These are phyloP conservation scores for Sonneratia alba DNA, from an alignment of 345 rosid genomes.

Conservation along the genomic window DNA sequence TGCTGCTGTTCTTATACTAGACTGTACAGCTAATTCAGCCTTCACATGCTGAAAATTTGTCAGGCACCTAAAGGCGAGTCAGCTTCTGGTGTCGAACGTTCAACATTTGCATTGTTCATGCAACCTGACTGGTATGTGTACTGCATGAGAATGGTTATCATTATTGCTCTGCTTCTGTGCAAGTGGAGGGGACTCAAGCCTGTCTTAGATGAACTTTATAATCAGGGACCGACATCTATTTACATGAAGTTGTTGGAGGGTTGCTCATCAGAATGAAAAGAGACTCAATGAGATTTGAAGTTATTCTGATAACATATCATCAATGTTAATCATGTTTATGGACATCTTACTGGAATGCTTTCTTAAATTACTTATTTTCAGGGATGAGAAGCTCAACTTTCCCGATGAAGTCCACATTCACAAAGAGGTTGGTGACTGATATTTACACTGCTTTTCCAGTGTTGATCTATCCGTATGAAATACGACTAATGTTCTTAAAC, in stretches of 20 bases:
- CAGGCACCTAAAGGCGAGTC: conserved; percentile 80
- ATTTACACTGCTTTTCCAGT: not conserved
- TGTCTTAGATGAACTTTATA: too few species aligned
- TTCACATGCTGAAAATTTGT: conserved; percentile 8
- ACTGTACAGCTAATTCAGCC: not conserved
- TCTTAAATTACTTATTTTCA: conserved; percentile 12
- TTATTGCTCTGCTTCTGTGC: not conserved
- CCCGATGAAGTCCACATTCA: conserved; percentile 49
- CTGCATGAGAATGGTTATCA: not conserved
- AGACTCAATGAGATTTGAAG: not conserved
- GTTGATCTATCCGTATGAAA: not conserved
- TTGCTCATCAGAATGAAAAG: not conserved
- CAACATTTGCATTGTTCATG: conserved; percentile 91
- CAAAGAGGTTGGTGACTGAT: conserved; percentile 27
- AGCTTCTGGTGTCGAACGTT: conserved; percentile 56
- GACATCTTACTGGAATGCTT: not conserved
- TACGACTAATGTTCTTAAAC: not conserved
- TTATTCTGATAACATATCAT: not conserved
- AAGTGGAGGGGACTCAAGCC: too few species aligned
- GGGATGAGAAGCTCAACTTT: conserved; percentile 77
- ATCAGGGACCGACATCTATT: too few species aligned
- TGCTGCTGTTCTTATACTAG: not conserved
- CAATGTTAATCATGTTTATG: not conserved
- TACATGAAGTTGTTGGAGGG: not conserved
- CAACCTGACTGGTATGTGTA: conserved; percentile 79